phyloP scores from a whole-genome alignment of 257 asterid genomes.

The Lycium barbarum region DNA sequence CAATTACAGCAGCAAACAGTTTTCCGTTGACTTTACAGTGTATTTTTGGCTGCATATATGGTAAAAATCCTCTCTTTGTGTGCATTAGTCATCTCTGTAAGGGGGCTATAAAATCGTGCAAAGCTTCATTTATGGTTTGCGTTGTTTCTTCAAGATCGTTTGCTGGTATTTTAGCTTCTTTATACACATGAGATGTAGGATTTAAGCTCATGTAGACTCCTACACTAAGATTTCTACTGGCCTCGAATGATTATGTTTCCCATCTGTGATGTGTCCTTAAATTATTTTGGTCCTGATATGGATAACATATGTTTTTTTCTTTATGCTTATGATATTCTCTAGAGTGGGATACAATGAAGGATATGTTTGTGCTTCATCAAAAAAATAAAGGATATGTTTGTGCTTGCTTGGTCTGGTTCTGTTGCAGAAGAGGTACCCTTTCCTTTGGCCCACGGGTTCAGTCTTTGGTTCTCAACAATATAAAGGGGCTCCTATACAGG shows the following conservation, averaged over 20 bases:
- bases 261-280: slow-evolving; percentile 12
- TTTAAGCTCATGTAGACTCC: slow-evolving; percentile 19
- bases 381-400: background rate
- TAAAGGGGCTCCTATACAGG: background rate
- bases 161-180: slow-evolving; percentile 14
- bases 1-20: slow-evolving; percentile 88
- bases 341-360: background rate
- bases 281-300: slow-evolving; percentile 20
- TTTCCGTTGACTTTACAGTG: slow-evolving; percentile 95
- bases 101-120: background rate
- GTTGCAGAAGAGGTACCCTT: background rate
- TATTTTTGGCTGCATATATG: slow-evolving; percentile 91
- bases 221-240: background rate
- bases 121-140: background rate
- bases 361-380: slow-evolving; percentile 12
- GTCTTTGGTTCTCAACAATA: background rate
- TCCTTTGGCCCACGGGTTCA: background rate
- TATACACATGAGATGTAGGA: slow-evolving; percentile 1
- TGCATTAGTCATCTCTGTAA: slow-evolving; percentile 3
- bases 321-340: background rate
- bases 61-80: slow-evolving; percentile 42
- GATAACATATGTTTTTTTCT: background rate
- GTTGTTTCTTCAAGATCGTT: slow-evolving; percentile 15
- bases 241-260: background rate
- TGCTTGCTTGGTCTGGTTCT: slow-evolving; percentile 9